Conservation (phyloP, 2,329 filamentous ascomycete species). For the Alternaria infectoria region DNA sequence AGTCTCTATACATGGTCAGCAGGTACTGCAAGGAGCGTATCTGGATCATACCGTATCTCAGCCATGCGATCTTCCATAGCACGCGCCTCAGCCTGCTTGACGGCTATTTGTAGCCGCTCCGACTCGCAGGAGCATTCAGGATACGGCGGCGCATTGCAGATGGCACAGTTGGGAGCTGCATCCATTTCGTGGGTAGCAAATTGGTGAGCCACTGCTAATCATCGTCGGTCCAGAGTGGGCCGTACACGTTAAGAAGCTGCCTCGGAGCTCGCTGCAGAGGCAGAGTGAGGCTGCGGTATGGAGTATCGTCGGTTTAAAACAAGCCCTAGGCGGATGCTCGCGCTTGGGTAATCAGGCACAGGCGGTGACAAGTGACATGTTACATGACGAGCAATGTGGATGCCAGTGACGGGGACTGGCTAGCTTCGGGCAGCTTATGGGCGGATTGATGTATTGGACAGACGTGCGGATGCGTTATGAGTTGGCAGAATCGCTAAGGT, state of each 20-base stretch:
- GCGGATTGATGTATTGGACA: constrained; percentile 35
- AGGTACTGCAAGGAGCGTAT: not conserved
- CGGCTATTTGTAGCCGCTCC: constrained; percentile 48
- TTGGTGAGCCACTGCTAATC: constrained; percentile 33
- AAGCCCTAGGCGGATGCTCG: constrained; percentile 25
- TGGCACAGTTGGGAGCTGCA: constrained; percentile 49
- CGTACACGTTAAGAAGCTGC: constrained; percentile 8
- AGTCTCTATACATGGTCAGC: constrained; percentile 49
- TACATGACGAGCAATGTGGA: constrained; percentile 45
- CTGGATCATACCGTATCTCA: constrained; percentile 40
- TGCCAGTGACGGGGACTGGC: constrained; percentile 31
- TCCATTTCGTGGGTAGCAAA: constrained; percentile 42
- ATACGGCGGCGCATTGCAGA: constrained; percentile 49
- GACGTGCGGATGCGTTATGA: constrained; percentile 43
- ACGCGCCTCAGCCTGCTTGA: constrained; percentile 48
- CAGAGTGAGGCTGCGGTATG: constrained; percentile 14
- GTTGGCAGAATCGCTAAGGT: constrained; percentile 43
- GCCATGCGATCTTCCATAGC: constrained; percentile 46
- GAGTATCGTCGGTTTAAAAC: constrained; percentile 26
- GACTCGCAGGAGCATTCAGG: constrained; percentile 50
- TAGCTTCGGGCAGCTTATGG: constrained; percentile 45
- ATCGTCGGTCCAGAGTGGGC: constrained; percentile 32
- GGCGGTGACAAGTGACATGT: constrained; percentile 48
- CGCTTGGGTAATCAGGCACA: constrained; percentile 34
- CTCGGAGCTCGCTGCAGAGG: constrained; percentile 14